Conservation (phyloP, 305 asterid genomes). For the Fraxinus sp. region DNA sequence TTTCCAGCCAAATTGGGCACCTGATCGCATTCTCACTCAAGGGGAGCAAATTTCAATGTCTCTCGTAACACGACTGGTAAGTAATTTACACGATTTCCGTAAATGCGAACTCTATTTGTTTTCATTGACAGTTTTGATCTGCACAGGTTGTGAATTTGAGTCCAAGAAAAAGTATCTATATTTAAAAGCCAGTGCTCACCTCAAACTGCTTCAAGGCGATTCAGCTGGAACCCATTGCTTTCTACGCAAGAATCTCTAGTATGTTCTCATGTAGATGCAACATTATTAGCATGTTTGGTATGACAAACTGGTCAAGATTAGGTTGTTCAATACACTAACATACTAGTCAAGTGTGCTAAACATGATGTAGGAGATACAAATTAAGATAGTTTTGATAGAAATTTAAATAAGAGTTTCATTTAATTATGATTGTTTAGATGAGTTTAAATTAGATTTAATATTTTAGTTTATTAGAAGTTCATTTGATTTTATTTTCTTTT, state of each 20-base stretch:
- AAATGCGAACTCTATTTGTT: not conserved
- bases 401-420: not conserved
- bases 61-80: constrained; percentile 48
- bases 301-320: not conserved
- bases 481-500: not conserved
- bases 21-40: constrained; percentile 42
- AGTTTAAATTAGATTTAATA: not conserved
- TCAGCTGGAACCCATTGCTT: constrained; percentile 64
- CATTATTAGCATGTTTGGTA: not conserved
- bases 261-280: not conserved
- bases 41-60: constrained; percentile 34
- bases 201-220: constrained; percentile 52
- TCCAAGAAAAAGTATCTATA: constrained; percentile 58
- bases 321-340: not conserved
- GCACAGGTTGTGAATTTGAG: constrained; percentile 54
- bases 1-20: constrained; percentile 46
- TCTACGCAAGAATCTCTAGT: constrained; percentile 36
- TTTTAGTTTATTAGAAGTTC: not conserved
- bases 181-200: constrained; percentile 49
- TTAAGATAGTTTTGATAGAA: not conserved
- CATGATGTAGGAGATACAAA: not conserved
- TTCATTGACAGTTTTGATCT: not conserved
- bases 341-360: not conserved
- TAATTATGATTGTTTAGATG: not conserved
- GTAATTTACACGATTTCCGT: not conserved